Evolutionary conservation across 345 rosid genomes (phyloP).

Genomic region (Hibiscus syriacus): DNA sequence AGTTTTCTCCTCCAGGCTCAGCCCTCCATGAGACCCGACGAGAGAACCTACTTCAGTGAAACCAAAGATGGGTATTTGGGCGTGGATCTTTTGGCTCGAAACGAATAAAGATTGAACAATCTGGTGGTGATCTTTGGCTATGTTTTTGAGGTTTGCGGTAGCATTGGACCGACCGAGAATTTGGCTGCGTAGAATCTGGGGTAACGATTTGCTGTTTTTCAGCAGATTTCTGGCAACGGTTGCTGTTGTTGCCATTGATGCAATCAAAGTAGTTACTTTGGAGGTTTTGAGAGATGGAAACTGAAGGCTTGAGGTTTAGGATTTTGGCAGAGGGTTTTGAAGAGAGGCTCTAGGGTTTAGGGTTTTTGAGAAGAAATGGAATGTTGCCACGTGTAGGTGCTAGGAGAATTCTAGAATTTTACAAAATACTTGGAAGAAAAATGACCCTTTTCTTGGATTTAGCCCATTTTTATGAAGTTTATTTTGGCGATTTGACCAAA

Average conservation of each 20-base stretch:
- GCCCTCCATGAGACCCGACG: not conserved
- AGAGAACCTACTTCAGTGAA: not conserved
- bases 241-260: slow-evolving; percentile 1
- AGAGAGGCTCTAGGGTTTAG: not conserved
- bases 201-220: not conserved
- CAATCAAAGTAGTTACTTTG: not conserved
- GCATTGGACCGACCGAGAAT: not conserved
- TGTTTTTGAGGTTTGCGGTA: not conserved
- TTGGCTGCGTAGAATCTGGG: not conserved
- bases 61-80: not conserved
- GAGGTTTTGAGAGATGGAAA: not conserved
- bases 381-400: not conserved
- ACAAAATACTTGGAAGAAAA: too few species aligned
- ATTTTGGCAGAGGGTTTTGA: not conserved
- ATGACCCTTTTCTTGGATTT: too few species aligned
- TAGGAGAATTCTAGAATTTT: not conserved
- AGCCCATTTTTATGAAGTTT: too few species aligned
- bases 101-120: slow-evolving; percentile 2
- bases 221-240: not conserved
- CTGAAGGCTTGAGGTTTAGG: not conserved
- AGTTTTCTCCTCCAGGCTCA: not conserved
- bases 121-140: not conserved
- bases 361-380: not conserved
- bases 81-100: not conserved
- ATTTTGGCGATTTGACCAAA: too few species aligned